Evolutionary conservation across 257 asterid species (phyloP).

Genomic region (Penstemon newberryi): DNA sequence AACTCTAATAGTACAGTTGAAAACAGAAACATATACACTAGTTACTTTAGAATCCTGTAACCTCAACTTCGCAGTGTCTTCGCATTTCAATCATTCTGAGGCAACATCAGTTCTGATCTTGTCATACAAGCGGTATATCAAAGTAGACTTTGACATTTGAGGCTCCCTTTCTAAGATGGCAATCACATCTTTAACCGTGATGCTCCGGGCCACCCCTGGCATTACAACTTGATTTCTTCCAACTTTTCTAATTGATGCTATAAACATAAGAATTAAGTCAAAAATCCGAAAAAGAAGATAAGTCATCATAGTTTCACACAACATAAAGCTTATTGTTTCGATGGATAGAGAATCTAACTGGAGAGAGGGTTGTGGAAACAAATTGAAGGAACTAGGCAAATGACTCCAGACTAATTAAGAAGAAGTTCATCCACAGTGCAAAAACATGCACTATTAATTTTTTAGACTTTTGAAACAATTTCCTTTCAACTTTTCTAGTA

Average conservation of each 20-base stretch:
- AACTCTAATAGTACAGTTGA: no score
- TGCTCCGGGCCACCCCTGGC: conserved; percentile 59
- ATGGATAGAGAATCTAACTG: neutral
- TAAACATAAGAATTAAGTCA: conserved; percentile 2
- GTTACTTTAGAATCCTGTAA: no score
- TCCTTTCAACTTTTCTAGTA: no score
- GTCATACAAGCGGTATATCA: conserved; percentile 64
- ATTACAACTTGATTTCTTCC: conserved; percentile 60
- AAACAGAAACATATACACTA: no score
- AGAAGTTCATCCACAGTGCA: neutral
- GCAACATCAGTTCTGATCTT: conserved; percentile 42
- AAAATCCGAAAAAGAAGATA: neutral
- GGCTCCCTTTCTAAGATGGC: conserved; percentile 91
- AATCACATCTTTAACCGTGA: conserved; percentile 76
- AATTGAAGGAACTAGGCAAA: no score
- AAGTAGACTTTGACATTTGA: conserved; percentile 76
- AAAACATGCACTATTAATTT: neutral
- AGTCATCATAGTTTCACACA: neutral
- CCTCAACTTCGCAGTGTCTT: no score
- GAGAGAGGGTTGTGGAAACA: no score
- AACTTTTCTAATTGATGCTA: conserved; percentile 56
- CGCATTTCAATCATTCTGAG: conserved; percentile 28
- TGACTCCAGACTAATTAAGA: neutral
- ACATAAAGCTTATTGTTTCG: neutral
- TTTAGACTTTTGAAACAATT: no score